Base-by-base conservation (phyloP, 2,329 filamentous ascomycete species). In the Curvularia sp. region DNA sequence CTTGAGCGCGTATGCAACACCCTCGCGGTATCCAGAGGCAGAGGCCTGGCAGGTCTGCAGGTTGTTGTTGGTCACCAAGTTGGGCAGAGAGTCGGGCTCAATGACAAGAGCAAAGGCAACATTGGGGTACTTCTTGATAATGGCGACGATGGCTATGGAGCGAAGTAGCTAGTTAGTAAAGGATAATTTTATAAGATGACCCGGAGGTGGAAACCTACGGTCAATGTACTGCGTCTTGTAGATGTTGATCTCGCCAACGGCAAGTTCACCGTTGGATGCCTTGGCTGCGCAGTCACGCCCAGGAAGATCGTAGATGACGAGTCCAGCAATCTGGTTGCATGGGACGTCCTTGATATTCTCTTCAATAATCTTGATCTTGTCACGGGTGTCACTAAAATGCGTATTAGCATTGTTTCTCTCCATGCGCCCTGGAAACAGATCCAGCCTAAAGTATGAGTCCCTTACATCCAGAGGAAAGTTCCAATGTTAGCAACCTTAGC, bases 241-340 rank as follows among this genome's bases (percentile, higher is more conserved):
- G 33, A 81, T 78, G 50, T 75, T 74, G 49, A 84, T 66, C 47
- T 83, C 78, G 49, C 83, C 76, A 64, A 86, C 78, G 59, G 84
- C 85, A 63, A 86, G 84, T 75, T 89, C 86, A 67, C 86, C 86
- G 72, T 88, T 88, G 67, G 86, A 88, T 31, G 86, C 86, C 71
- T 86, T 81, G 51, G 86, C 86, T 33, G 86, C 84, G 67, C 86
- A 89, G 71, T 89, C 86, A 77, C 86, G 85, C 64, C 87, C 86
- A 49, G 86, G 86, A 15, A 89, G 79, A 71, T 89, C 85, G 74
- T 89, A 89, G 69, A 88, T 84, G 64, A 89, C 86, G 54, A 88
- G 81, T 20, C 78, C 80, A 33, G 81, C 83, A 22, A 83, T 80
- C 63, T 82, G 79, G 59, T 69, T 77, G 42, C 82, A 83, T 28